Percentiles rank a stretch among this genome's conserved stretches.
phyloP scores from a whole-genome alignment of 441 rosid species.

The Gossypium schwendimanii region DNA sequence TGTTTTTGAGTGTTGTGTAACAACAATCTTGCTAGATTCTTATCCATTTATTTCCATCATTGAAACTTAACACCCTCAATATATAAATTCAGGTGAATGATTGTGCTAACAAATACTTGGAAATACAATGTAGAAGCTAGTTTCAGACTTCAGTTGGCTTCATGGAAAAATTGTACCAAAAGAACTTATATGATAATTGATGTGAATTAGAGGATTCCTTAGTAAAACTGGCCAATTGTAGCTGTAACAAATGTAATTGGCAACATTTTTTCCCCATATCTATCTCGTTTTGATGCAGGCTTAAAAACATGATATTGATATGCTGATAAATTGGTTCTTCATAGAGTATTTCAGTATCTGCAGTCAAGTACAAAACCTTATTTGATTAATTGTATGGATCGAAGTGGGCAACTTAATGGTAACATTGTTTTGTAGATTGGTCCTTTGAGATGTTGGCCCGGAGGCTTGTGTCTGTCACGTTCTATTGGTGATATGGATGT shows the following conservation, averaged over 20 bases:
- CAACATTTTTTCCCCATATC: neutral
- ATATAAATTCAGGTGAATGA: neutral
- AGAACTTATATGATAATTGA: neutral
- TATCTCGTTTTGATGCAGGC: neutral
- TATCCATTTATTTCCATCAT: neutral
- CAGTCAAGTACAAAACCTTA: neutral
- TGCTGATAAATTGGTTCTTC: neutral
- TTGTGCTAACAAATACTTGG: neutral
- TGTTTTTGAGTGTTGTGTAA: neutral
- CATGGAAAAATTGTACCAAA: neutral
- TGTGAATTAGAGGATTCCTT: slow-evolving; percentile 1
- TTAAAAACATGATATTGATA: neutral
- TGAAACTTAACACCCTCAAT: neutral
- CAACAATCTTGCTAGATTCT: slow-evolving; percentile 6
- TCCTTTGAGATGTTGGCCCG: slow-evolving; percentile 99
- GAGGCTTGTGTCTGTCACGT: slow-evolving; percentile 97
- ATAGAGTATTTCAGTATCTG: neutral
- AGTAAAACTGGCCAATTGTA: neutral
- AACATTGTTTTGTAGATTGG: slow-evolving; percentile 61
- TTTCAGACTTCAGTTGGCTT: neutral
- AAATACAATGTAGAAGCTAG: neutral
- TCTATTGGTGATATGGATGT: slow-evolving; percentile 96
- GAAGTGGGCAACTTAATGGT: slow-evolving; percentile 23
- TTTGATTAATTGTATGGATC: slow-evolving; percentile 10
- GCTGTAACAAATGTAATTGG: neutral